These are phyloP conservation scores for Thalia dealbata DNA, from an alignment of 176 grass and related monocot species.

Conservation along the genomic window DNA sequence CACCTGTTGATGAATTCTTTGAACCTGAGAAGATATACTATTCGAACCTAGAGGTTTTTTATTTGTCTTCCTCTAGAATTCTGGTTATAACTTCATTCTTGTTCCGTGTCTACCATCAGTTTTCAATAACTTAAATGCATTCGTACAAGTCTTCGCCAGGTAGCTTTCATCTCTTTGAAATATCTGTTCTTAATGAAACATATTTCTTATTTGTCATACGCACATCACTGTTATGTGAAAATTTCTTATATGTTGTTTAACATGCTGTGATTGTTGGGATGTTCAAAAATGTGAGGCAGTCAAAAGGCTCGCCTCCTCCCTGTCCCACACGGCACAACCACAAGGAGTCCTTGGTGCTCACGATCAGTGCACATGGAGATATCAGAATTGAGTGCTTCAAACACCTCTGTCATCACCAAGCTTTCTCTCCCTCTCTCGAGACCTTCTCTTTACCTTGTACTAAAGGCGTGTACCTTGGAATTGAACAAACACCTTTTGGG, in stretches of 20 bases:
- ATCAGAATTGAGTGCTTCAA: slow-evolving; percentile 1
- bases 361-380: neutral
- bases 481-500: neutral
- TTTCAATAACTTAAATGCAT: too few species aligned
- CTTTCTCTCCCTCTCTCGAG: neutral
- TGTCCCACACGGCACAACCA: neutral
- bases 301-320: neutral
- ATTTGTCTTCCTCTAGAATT: too few species aligned
- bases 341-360: neutral
- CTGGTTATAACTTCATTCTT: too few species aligned
- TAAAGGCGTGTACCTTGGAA: neutral
- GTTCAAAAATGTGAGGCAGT: neutral
- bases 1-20: too few species aligned
- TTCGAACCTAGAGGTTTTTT: too few species aligned
- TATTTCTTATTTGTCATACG: too few species aligned
- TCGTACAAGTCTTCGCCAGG: too few species aligned
- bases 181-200: too few species aligned
- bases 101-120: too few species aligned
- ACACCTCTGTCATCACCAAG: neutral
- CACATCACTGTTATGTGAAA: too few species aligned
- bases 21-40: too few species aligned
- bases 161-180: too few species aligned
- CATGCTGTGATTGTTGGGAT: neutral
- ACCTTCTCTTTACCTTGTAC: neutral
- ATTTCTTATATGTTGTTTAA: neutral